Evolutionary conservation across 208 protist species (phyloP), one percentile per base, ranked within the genome.

Genomic region (Leishmania braziliensis): DNA sequence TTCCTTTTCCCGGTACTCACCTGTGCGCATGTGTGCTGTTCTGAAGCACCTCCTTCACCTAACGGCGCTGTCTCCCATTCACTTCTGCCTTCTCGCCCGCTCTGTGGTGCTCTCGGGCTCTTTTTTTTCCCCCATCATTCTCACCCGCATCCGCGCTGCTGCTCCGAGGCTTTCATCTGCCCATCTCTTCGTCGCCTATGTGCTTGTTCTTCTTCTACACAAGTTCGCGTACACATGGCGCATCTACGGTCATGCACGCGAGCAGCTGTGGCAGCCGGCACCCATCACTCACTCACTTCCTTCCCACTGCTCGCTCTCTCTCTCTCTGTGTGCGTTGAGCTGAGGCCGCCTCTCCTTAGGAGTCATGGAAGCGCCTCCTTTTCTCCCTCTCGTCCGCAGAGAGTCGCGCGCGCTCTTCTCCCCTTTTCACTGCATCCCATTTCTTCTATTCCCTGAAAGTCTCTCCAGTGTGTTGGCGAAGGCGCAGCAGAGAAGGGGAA

Each of bases 1-100:
- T 12, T 68, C 46, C 65, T 46, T 68, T 36, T 78, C 76, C 81
- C 73, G 65, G 75, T 77, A 39, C 62, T 74, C 73, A 63, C 16
- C 65, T 65, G 6, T 66, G 29, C 29, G 12, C 48, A 14, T 78
- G 46, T 74, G 69, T 54, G 43, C 14, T 16, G 43, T 71, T 71
- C 43, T 16, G 65, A 5, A 48, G 65, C 65, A 46, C 43, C 43
- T 46, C 43, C 43, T 46, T 46, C 43, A 46, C 43, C 43, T 46
- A 46, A 46, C 43, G 43, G 43, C 43, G 43, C 43, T 46, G 43
- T 46, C 0, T 46, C 43, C 43, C 43, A 4, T 46, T 46, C 43
- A 46, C 43, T 46, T 46, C 43, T 46, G 43, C 43, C 43, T 46
- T 46, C 43, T 46, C 43, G 43, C 43, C 43, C 43, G 43, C 43